Base-by-base conservation (phyloP, 345 rosid genomes). In the Sapria himalayana region DNA sequence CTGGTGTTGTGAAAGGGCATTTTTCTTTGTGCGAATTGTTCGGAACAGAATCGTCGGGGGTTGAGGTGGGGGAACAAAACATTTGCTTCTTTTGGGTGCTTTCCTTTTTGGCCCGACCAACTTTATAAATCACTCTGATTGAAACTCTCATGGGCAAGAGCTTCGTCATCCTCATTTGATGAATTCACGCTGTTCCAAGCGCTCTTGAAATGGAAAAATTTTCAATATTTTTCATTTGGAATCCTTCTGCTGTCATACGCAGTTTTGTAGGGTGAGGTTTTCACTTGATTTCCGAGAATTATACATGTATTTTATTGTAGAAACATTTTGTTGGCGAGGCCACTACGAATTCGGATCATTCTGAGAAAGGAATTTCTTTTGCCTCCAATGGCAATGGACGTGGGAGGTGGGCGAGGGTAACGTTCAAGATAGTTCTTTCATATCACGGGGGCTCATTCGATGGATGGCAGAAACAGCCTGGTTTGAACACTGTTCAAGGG, bases 391-490 rank as follows among this genome's bases (percentile, higher is more conserved):
- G 55, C 17, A 74, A 58, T 25, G 69, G 62, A 58, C 29, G 55
- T 0, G 86, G 95, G 48, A 74, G 93, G 56, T 84, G 80, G 86
- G 93, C 59, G 35, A 72, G 98, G 65, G 63, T 46, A 33, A 76
- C 67, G 21, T 89, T 76, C 37, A 82, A 71, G 74, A 76, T 89
- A 41, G 48, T 65, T 49, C 53, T 89, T 56, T 82, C 98, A 1
- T 89, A 82, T 44, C 71, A 69, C 39, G 95, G 95, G 18, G 56
- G 50, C 46, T 73, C 92, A 10, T 89, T 89, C 51, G 98, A 84
- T 62, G 98, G 98, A 46, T 89, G 98, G 98, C 95, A 82, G 62
- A 82, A 70, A 41, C 93, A 89, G 57, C 95, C 93, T 22, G 79
- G 62, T 13, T 49, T 89, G 41, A 68, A 71, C 66, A 82, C 98